A percentile compares a stretch with the other conserved stretches of the same genome.
phyloP scores from a whole-genome alignment of 768 basidiomycete species.

The Kwoniella heveanensis region DNA sequence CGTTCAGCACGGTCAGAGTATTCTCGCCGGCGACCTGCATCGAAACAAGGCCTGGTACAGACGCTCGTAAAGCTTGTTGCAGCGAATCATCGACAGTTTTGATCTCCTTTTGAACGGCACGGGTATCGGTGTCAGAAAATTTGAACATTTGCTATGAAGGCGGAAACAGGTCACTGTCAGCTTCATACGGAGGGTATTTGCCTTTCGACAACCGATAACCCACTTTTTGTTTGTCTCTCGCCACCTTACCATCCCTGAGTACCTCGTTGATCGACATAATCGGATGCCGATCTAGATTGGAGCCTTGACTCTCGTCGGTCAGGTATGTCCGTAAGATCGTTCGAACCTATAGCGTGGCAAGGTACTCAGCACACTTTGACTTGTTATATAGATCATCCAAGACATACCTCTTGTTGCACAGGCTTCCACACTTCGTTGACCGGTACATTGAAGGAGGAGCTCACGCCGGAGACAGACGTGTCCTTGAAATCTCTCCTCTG shows the following conservation, averaged over 20 bases:
- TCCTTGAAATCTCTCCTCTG: conserved; percentile 92
- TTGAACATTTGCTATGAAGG: conserved; percentile 74
- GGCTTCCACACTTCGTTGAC: conserved; percentile 84
- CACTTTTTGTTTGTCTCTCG: conserved; percentile 79
- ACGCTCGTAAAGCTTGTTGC: conserved; percentile 77
- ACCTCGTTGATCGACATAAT: conserved; percentile 93
- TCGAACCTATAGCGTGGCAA: conserved; percentile 64
- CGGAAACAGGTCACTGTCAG: too few species aligned
- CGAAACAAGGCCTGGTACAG: conserved; percentile 89
- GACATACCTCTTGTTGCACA: conserved; percentile 79
- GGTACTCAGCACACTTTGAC: not conserved
- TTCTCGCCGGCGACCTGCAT: conserved; percentile 27
- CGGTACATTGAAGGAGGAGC: conserved; percentile 60
- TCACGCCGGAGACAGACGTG: conserved; percentile 73
- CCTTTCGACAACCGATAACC: conserved; percentile 9
- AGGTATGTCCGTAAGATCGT: conserved; percentile 84
- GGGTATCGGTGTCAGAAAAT: conserved; percentile 85
- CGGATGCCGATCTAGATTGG: conserved; percentile 77
- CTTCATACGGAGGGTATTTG: too few species aligned
- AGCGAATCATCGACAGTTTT: conserved; percentile 81
- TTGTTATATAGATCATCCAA: too few species aligned
- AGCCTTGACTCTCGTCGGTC: conserved; percentile 83
- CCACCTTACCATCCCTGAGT: conserved; percentile 76
- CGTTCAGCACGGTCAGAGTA: conserved; percentile 61
- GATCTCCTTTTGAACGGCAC: conserved; percentile 68